Evolutionary conservation across 495 filamentous ascomycete species (phyloP), one percentile per base, ranked within the genome.

Genomic region (Hyphodiscus hymeniophilus): DNA sequence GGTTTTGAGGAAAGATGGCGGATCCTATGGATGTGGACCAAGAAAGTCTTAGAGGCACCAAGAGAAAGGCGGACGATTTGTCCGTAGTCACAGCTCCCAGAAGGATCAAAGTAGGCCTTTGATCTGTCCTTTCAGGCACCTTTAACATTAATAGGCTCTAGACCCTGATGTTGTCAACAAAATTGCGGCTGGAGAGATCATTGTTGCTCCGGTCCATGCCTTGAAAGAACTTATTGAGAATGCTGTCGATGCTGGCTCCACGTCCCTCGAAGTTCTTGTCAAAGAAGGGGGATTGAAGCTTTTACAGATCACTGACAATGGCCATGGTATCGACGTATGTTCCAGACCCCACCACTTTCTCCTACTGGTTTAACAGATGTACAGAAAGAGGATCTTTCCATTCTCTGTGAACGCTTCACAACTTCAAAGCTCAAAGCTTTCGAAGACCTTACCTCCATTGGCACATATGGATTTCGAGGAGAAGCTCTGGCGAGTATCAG

Each of bases 171-270:
- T 99, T 33, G 87, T 97, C 48, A 97, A 97, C 69, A 97, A 96
- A 67, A 99, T 99, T 56, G 94, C 94, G 7, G 94, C 94, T n/a
- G 94, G 94, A 13, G 94, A 99, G 62, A 99, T 97, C 51, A 97
- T 99, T 43, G 89, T 97, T 42, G 92, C 94, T 10, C 94, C 94
- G 18, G 89, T 97, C 49, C 88, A 99, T 62, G 94, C 94, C 16
- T 66, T 99, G 24, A 99, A 99, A 68, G 94, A 99, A 64, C 70
- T 99, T 38, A 94, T 97, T 11, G 94, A 99, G 59, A 99, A 99
- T 56, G 81, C 94, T 7, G 94, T 99, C 28, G 94, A 99, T 66
- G 94, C 94, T 23, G 90, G 94, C 15, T 88, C 92, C 2, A 95
- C 92, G 1, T 81, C 82, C 4, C 68, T 99, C 33, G 94, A 99